A percentile compares a stretch with the other conserved stretches of the same genome.
Evolutionary conservation across 2,329 filamentous ascomycete species (phyloP).

Genomic region (Apiospora phragmitis): DNA sequence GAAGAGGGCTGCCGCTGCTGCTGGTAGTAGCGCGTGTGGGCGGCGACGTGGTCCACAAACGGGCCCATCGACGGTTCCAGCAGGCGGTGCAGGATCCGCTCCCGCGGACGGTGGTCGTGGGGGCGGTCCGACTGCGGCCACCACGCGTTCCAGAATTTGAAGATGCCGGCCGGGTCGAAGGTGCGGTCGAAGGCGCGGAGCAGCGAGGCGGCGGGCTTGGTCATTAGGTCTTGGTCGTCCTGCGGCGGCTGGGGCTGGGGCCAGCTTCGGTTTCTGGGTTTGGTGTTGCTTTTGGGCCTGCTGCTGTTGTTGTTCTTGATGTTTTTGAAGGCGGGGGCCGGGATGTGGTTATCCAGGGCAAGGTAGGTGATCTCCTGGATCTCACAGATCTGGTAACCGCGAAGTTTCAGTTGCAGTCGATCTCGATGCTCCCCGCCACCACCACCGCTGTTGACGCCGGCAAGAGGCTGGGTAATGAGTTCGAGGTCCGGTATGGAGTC

Average conservation of each 20-base stretch:
- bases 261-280: not conserved
- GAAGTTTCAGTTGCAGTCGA: not conserved
- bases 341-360: not conserved
- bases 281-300: not conserved
- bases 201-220: not conserved
- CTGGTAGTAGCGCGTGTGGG: conserved; percentile 4
- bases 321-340: not conserved
- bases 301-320: not conserved
- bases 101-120: not conserved
- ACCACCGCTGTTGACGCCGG: not conserved
- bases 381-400: not conserved
- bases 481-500: not conserved
- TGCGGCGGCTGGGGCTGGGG: not conserved
- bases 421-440: too few species aligned
- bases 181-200: conserved; percentile 8
- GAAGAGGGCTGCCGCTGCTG: too few species aligned
- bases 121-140: not conserved
- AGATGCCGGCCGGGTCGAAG: not conserved
- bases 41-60: not conserved
- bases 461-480: not conserved
- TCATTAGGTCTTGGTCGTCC: not conserved
- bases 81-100: not conserved
- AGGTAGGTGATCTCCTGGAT: not conserved
- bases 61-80: not conserved
- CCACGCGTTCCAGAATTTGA: conserved; percentile 11